Percentiles rank a stretch among this genome's conserved stretches.
phyloP scores from a whole-genome alignment of 768 basidiomycete species.

The Leucosporidium creatinivorum region DNA sequence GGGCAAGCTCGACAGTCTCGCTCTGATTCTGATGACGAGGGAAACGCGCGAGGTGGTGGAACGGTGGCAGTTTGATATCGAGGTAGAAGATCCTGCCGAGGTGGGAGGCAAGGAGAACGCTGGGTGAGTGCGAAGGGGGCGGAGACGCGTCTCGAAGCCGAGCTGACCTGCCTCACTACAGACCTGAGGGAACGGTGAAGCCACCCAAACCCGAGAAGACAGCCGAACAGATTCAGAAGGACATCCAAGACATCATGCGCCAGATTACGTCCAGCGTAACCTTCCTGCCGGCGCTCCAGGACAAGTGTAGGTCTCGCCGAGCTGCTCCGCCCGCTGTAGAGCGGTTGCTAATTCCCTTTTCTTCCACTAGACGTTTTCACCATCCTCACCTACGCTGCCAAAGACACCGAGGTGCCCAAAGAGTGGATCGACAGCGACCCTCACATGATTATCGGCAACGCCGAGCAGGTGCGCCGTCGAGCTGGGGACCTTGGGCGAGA shows the following conservation, averaged over 20 bases:
- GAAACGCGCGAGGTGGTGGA: slow-evolving; percentile 86
- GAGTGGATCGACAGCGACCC: slow-evolving; percentile 83
- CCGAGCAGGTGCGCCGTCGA: slow-evolving; percentile 61
- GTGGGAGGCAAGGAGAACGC: slow-evolving; percentile 44
- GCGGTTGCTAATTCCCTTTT: neutral
- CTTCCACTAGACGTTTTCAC: slow-evolving; percentile 66
- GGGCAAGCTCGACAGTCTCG: slow-evolving; percentile 85
- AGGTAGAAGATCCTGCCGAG: slow-evolving; percentile 56
- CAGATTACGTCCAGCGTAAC: slow-evolving; percentile 97
- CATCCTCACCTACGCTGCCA: slow-evolving; percentile 88
- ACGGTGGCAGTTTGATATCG: slow-evolving; percentile 96
- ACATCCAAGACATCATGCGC: slow-evolving; percentile 95
- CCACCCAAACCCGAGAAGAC: slow-evolving; percentile 44
- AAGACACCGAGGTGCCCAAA: slow-evolving; percentile 83
- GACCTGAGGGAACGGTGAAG: neutral
- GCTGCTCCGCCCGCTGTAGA: neutral
- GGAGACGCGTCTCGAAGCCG: slow-evolving; percentile 1
- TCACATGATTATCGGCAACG: slow-evolving; percentile 47
- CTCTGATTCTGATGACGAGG: slow-evolving; percentile 91
- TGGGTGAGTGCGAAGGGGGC: slow-evolving; percentile 43
- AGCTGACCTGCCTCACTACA: neutral
- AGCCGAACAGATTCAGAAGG: slow-evolving; percentile 76
- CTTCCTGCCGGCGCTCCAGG: slow-evolving; percentile 89
- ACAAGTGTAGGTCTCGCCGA: slow-evolving; percentile 49
- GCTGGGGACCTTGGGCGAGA: too few relatives aligned